phyloP scores from a whole-genome alignment of 106 monocot species.

The Posidonia australis region DNA sequence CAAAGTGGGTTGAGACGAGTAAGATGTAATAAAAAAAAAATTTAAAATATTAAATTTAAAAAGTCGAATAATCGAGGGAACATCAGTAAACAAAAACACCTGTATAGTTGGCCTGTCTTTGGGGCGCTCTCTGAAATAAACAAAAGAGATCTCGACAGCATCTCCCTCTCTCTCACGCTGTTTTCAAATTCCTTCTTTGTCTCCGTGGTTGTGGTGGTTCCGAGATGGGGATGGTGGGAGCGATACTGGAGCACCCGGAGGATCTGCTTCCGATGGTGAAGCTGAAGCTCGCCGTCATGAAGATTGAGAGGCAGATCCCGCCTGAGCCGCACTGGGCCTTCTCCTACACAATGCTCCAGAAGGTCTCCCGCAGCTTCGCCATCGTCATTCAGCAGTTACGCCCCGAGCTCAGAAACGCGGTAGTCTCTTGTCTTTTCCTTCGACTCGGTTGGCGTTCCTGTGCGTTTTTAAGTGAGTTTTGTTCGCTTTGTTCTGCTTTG shows the following conservation, averaged over 20 bases:
- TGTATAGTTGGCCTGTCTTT: too few relatives aligned
- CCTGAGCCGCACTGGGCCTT: constrained; percentile 75
- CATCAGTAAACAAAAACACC: too few relatives aligned
- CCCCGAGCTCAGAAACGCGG: constrained; percentile 77
- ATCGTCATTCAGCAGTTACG: constrained; percentile 88
- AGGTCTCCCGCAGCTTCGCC: constrained; percentile 88
- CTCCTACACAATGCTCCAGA: constrained; percentile 74
- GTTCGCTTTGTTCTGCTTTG: too few relatives aligned
- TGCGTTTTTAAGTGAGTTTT: too few relatives aligned
- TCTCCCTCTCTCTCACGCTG: too few relatives aligned
- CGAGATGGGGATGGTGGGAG: constrained; percentile 31
- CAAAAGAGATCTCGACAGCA: too few relatives aligned
- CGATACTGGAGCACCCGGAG: constrained; percentile 47
- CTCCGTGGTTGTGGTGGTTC: not conserved
- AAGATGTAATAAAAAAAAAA: too few relatives aligned
- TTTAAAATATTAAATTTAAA: too few relatives aligned
- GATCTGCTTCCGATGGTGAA: constrained; percentile 59
- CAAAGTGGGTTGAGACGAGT: too few relatives aligned
- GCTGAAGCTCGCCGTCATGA: constrained; percentile 54
- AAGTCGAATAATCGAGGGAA: too few relatives aligned
- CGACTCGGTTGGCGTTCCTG: too few relatives aligned
- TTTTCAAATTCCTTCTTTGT: not conserved
- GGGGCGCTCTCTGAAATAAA: too few relatives aligned
- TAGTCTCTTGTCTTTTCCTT: constrained; percentile 12
- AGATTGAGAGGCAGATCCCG: constrained; percentile 66